Evolutionary conservation across 176 grass and related monocot genomes (phyloP).

Genomic region (Eragrostis curvula): DNA sequence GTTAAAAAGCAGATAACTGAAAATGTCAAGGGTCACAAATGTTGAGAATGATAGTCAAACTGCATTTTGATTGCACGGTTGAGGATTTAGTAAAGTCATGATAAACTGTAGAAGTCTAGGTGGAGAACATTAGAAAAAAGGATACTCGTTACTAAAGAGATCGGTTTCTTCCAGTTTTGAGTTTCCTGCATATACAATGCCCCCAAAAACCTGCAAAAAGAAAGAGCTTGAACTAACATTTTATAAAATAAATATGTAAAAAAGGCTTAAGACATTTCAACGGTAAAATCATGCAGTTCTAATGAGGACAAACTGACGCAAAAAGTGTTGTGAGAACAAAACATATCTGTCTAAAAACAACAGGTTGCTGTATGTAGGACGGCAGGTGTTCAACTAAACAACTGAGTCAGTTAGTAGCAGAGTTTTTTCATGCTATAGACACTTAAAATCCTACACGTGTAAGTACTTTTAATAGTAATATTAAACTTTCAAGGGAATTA

Average conservation of each 20-base stretch:
- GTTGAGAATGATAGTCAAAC: conserved; percentile 17
- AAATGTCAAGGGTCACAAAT: conserved; percentile 60
- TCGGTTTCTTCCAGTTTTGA: conserved; percentile 72
- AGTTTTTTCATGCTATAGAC: neutral
- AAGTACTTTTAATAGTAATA: neutral
- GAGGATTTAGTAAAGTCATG: conserved; percentile 18
- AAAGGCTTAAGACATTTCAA: conserved; percentile 31
- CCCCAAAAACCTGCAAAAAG: conserved; percentile 90
- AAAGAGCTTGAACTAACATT: conserved; percentile 28
- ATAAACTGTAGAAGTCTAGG: neutral
- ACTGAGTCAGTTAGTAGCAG: neutral
- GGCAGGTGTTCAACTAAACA: conserved; percentile 19
- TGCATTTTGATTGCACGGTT: conserved; percentile 21
- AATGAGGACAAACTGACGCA: conserved; percentile 26
- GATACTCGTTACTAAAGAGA: conserved; percentile 86
- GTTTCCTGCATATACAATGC: conserved; percentile 83
- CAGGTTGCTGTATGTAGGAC: conserved; percentile 1
- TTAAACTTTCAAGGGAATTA: conserved; percentile 12
- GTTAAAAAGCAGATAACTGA: conserved; percentile 97
- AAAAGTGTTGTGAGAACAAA: conserved; percentile 1
- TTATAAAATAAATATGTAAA: conserved; percentile 30
- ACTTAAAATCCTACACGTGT: neutral
- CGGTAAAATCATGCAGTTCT: neutral
- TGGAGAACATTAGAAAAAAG: conserved; percentile 42
- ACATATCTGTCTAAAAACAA: conserved; percentile 23